phyloP scores from a whole-genome alignment of 2,329 filamentous ascomycete genomes.

The Alternaria sp. region DNA sequence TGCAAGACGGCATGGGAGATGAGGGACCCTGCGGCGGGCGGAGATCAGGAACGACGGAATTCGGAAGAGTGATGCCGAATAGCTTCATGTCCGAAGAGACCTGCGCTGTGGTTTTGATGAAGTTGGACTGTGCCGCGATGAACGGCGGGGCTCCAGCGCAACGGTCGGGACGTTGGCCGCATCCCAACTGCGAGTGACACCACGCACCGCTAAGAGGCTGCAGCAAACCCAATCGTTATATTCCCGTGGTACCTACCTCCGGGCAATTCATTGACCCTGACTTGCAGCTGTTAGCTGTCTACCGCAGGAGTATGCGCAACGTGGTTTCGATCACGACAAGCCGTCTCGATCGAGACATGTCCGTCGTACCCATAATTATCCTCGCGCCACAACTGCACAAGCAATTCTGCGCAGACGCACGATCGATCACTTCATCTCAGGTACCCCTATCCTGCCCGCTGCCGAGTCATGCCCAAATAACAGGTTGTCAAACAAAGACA shows the following conservation, averaged over 20 bases:
- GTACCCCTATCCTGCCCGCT: not conserved
- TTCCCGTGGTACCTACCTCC: not conserved
- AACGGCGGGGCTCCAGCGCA: constrained; percentile 9
- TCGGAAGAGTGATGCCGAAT: constrained; percentile 4
- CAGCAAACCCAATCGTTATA: not conserved
- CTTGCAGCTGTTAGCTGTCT: not conserved
- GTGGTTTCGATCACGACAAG: not conserved
- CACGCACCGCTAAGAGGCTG: constrained; percentile 12
- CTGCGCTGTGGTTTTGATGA: not conserved
- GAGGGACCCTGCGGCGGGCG: constrained; percentile 14
- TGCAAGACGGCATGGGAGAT: constrained; percentile 1
- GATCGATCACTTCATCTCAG: not conserved
- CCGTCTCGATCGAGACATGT: not conserved
- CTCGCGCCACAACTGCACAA: constrained; percentile 11
- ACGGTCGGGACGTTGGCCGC: constrained; percentile 17
- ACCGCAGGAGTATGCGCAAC: not conserved
- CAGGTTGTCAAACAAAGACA: not conserved
- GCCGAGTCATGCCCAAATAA: constrained; percentile 4
- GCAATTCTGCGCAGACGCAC: constrained; percentile 3
- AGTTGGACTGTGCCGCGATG: not conserved
- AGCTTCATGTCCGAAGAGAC: not conserved
- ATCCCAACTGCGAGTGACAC: constrained; percentile 1
- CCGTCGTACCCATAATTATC: constrained; percentile 4
- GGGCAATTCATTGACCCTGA: not conserved
- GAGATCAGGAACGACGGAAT: constrained; percentile 7